Evolutionary conservation across 176 grass and related monocot species (phyloP), one percentile per base, ranked within the genome.

Genomic region (Zoysia pacifica): DNA sequence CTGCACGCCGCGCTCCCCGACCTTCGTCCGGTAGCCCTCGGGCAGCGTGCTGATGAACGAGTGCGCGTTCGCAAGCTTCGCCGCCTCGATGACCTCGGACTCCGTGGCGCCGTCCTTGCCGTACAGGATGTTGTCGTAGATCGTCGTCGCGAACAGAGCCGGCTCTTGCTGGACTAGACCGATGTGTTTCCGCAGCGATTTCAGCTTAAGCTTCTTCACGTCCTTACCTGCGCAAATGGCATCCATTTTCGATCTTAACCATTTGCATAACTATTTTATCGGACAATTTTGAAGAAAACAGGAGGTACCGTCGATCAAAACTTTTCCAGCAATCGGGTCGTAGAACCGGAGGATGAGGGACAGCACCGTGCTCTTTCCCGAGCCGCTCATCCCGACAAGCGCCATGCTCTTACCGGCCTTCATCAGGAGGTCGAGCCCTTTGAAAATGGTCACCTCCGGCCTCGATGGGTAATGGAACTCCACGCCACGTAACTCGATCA

Each of bases 381-480:
- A 98, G 54, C 96, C 96, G 55, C 96, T 98, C 88, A 93, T 94
- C 1, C 96, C 96, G 20, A 98, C 96, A 49, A 98, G 73, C 11
- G 96, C 96, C 96, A 98, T 94, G 90, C 96, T 98, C 72, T 87
- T 98, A 70, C 96, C 90, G 11, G 92, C 90, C 82, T 75, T 98
- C 86, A 98, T 92, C 51, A 85, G 81, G 78, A 98, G 77, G 79
- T 94, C 84, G 7, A 98, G 93, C 9, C 89, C 92, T 18, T 80
- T 94, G 84, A 98, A 98, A 48, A 98, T 85, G 38, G 62, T 45
- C 46, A 94, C 88, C 20, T 93, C 96, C 1, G 95, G 88, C 83
- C 95, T 82, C 9, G 96, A 76, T 3, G 96, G 96, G 81, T 98
- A 98, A 11, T 62, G 73, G 84, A 98, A 98, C 65, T 98, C 85